Evolutionary conservation across 2,329 filamentous ascomycete species (phyloP).

Genomic region (Fusarium denticulatum): DNA sequence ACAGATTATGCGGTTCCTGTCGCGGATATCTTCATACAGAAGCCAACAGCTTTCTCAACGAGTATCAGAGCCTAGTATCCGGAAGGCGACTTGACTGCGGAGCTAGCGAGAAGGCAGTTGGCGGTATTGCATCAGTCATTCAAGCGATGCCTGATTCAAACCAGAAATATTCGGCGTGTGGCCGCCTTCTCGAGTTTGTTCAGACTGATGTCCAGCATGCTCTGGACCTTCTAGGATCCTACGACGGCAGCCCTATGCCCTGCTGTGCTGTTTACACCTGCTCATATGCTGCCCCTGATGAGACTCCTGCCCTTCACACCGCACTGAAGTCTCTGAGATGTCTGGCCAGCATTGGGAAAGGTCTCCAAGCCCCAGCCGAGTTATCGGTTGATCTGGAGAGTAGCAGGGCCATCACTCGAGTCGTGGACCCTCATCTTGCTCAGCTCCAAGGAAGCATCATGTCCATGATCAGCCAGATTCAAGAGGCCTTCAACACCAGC

Average conservation of each 20-base stretch:
- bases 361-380: conserved; percentile 75
- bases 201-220: conserved; percentile 61
- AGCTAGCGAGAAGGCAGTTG: conserved; percentile 77
- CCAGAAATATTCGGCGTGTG: conserved; percentile 61
- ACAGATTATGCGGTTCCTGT: conserved; percentile 79
- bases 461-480: conserved; percentile 58
- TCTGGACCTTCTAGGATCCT: conserved; percentile 31
- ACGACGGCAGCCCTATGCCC: conserved; percentile 13
- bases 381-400: conserved; percentile 73
- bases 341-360: conserved; percentile 75
- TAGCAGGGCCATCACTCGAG: conserved; percentile 41
- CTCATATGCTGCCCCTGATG: conserved; percentile 47
- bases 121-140: conserved; percentile 78
- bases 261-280: conserved; percentile 42
- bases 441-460: conserved; percentile 59
- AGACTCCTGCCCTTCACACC: conserved; percentile 59
- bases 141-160: conserved; percentile 73
- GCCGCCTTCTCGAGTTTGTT: conserved; percentile 57
- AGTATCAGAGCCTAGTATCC: conserved; percentile 74
- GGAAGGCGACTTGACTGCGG: conserved; percentile 66
- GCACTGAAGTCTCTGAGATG: conserved; percentile 70
- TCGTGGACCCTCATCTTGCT: conserved; percentile 34
- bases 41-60: conserved; percentile 73
- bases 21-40: conserved; percentile 74
- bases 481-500: conserved; percentile 63